A percentile compares a stretch with the other conserved stretches of the same genome.
Conservation (phyloP, 768 basidiomycete species). For the Termitomyces sp. region DNA sequence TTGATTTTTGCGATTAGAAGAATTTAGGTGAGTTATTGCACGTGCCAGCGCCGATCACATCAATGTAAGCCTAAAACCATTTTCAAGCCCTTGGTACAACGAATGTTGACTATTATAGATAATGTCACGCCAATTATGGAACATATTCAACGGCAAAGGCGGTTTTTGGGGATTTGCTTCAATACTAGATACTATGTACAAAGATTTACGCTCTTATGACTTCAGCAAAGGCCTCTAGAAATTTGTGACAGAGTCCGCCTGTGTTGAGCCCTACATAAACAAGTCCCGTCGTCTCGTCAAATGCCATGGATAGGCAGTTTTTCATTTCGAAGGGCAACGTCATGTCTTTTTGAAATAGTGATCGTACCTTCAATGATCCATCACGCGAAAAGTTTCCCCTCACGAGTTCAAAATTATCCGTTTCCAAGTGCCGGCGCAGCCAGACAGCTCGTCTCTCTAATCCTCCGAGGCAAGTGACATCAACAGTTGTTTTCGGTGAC, state of each 20-base stretch:
- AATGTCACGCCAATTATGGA: not conserved
- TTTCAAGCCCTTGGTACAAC: not conserved
- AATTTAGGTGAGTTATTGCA: slow-evolving; percentile 13
- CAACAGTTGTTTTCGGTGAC: slow-evolving; percentile 9
- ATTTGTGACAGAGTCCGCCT: slow-evolving; percentile 45
- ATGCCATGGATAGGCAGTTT: slow-evolving; percentile 39
- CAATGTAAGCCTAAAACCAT: too few relatives aligned
- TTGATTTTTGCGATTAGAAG: slow-evolving; percentile 11
- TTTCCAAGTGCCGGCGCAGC: slow-evolving; percentile 46
- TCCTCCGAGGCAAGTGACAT: slow-evolving; percentile 28
- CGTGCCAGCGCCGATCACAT: slow-evolving; percentile 14
- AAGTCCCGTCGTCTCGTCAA: slow-evolving; percentile 51
- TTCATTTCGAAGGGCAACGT: slow-evolving; percentile 47
- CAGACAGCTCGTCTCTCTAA: slow-evolving; percentile 46
- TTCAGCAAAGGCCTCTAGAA: slow-evolving; percentile 19
- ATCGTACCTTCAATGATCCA: slow-evolving; percentile 22
- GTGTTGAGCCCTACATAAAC: slow-evolving; percentile 46
- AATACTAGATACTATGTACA: not conserved
- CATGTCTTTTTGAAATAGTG: slow-evolving; percentile 39
- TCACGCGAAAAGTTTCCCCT: slow-evolving; percentile 37
- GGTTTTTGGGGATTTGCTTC: too few relatives aligned
- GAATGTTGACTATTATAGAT: too few relatives aligned
- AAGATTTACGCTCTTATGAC: not conserved
- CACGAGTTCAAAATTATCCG: slow-evolving; percentile 42
- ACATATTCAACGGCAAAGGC: not conserved